Evolutionary conservation across 1,284 basidiomycete species (phyloP), one percentile per base, ranked within the genome.

Genomic region (Rhodotorula sp.): DNA sequence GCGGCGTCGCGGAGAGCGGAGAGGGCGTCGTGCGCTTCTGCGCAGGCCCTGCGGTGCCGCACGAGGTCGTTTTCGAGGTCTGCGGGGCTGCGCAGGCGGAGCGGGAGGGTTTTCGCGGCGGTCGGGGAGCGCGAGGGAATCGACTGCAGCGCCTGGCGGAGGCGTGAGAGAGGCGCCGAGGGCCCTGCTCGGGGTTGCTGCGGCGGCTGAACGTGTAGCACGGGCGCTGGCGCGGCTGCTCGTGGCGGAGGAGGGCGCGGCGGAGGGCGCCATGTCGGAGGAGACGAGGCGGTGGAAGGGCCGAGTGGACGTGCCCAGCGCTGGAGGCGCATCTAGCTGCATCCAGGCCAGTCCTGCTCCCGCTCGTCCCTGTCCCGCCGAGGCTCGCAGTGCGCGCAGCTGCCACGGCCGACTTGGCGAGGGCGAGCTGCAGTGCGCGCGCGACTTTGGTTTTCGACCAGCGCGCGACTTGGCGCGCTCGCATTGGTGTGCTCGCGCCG

Each of bases 311-410:
- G 54, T 52, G 57, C 44, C 61, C 70, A 71, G 64, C 62, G 46
- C 66, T 61, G 64, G 70, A 67, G n/a, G 58, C 65, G 65, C 70
- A 71, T 71, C 70, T 49, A 56, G 61, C 50, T 57, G 62, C 66
- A 61, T 66, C 49, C 60, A 61, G 46, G 27, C 25, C 56, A 14
- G 42, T 23, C 56, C 42, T n/a, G n/a, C 56, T 58, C 16, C 19
- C n/a, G 8, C 34, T n/a, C n/a, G 49, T 50, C 19, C 49, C 19
- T n/a, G 21, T 50, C 49, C 49, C 21, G 49, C 49, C 49, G 21
- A 50, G 21, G 49, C 49, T n/a, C 13, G 49, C 9, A 19, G 49
- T 50, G 8, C 19, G 19, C 9, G n/a, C 49, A 23, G 49, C 49
- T 21, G 49, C 19, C 19, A 50, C 17, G 7, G 3, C 41, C 54